Base-by-base conservation (phyloP, 1,284 basidiomycete genomes). In the Singerocomus inundabilis region DNA sequence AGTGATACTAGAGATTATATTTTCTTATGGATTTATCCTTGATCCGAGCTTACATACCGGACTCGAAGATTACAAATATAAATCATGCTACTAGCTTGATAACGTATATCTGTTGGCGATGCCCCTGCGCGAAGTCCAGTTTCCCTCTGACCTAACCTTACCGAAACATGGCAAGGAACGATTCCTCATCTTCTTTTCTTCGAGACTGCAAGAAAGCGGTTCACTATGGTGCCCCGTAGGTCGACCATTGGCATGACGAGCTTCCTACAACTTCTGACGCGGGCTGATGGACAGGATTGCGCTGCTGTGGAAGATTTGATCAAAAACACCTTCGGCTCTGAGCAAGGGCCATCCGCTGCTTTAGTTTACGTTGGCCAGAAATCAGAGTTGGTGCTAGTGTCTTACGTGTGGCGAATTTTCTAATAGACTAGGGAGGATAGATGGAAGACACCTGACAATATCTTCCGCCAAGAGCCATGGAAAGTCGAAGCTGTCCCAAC, bases 361-460 rank as follows among this genome's bases (percentile, higher is more conserved):
- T 75, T 93, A 44, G 75, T 88, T 46, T 91, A 88, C 65, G 87
- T 91, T 47, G 91, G 91, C 7, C 77, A 84, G 57, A 75, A 69
- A 56, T 51, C 75, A 48, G 80, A 84, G 90, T 91, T 61, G 67
- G 84, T 76, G 37, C 44, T 38, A 33, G 16, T 24, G 41, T 24
- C 44, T 18, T 36, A 51, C 32, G 24, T 44, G n/a, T n/a, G n/a
- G n/a, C n/a, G n/a, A n/a, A n/a, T n/a, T n/a, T n/a, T n/a, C n/a
- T n/a, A n/a, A n/a, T n/a, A n/a, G n/a, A 52, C 26, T 9, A 4
- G 36, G 12, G 29, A 43, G 16, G 26, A 48, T 52, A 91, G 88
- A 61, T 91, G 89, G 88, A 88, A 80, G 64, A 64, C 72, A 2
- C 69, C 76, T 7, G 70, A 76, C 18, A 89, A 90, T 59, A 60